These are phyloP conservation scores for Diutina sp. DNA, from an alignment of 1,139 yeast species.

Conservation along the genomic window DNA sequence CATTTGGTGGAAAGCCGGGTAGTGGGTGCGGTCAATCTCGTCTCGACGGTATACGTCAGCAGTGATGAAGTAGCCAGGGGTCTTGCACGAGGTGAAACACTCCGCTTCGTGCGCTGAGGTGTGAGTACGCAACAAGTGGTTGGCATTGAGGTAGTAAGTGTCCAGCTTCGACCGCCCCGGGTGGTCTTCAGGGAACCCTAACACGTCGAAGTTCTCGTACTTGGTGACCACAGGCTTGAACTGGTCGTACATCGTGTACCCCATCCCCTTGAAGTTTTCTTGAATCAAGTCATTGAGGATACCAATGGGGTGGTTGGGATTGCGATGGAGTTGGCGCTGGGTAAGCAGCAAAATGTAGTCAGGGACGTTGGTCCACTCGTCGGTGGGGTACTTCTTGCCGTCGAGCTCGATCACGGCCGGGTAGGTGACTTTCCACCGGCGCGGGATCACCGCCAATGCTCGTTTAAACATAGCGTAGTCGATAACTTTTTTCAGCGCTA, in stretches of 20 bases:
- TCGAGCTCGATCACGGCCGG: neutral
- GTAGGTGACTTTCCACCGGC: neutral
- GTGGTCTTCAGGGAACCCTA: constrained; percentile 86
- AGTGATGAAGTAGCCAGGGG: constrained; percentile 84
- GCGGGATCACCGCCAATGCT: neutral
- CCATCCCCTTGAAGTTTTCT: constrained; percentile 47
- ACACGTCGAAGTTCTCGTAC: constrained; percentile 75
- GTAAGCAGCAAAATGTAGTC: constrained; percentile 58
- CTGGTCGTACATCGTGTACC: constrained; percentile 70
- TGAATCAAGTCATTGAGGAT: constrained; percentile 70
- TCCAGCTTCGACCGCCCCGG: constrained; percentile 91
- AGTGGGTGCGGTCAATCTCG: constrained; percentile 90
- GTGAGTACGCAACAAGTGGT: constrained; percentile 71
- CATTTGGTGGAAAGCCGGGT: constrained; percentile 96
- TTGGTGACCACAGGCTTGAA: constrained; percentile 78
- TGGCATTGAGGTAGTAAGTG: constrained; percentile 76
- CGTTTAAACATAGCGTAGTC: neutral
- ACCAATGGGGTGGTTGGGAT: constrained; percentile 79
- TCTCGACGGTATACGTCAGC: constrained; percentile 96
- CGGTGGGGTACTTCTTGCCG: constrained; percentile 37
- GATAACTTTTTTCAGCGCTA: neutral
- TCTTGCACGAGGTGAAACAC: constrained; percentile 51
- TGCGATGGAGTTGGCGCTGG: constrained; percentile 60
- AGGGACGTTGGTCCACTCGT: constrained; percentile 81
- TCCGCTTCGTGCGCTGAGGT: constrained; percentile 94